Conservation (phyloP, 148 eudicot genomes). For the Vaccinium macrocarpon region DNA sequence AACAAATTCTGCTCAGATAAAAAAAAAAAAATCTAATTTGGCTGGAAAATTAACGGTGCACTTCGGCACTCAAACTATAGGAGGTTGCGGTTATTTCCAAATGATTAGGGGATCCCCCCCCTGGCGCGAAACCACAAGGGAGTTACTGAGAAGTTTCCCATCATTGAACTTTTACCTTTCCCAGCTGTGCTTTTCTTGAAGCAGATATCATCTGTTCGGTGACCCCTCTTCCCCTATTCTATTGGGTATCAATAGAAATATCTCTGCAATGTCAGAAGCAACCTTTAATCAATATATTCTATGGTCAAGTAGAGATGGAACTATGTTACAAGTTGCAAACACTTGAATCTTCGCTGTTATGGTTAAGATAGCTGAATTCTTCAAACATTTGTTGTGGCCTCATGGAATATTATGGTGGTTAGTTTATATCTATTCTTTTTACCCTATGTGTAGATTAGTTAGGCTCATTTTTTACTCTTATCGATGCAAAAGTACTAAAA, state of each 20-base stretch:
- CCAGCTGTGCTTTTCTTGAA: neutral
- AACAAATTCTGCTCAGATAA: neutral
- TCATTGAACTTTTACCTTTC: neutral
- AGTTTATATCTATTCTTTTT: neutral
- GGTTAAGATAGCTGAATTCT: neutral
- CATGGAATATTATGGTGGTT: neutral
- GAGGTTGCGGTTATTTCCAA: neutral
- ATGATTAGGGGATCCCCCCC: neutral
- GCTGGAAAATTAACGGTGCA: neutral
- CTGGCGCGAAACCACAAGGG: neutral
- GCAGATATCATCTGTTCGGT: neutral
- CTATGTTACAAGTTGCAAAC: neutral
- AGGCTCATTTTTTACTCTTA: neutral
- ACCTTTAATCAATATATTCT: neutral
- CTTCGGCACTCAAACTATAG: neutral
- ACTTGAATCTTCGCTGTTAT: neutral
- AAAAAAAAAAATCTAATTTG: too few relatives aligned
- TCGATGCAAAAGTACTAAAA: neutral
- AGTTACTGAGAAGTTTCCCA: neutral
- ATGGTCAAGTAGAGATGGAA: neutral
- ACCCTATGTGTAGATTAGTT: neutral
- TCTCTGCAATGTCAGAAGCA: neutral
- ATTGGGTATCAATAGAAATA: neutral
- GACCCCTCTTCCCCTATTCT: neutral
- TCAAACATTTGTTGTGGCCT: conserved; percentile 2